Conservation (phyloP, 2,329 filamentous ascomycete genomes). For the Cercospora berteroae region DNA sequence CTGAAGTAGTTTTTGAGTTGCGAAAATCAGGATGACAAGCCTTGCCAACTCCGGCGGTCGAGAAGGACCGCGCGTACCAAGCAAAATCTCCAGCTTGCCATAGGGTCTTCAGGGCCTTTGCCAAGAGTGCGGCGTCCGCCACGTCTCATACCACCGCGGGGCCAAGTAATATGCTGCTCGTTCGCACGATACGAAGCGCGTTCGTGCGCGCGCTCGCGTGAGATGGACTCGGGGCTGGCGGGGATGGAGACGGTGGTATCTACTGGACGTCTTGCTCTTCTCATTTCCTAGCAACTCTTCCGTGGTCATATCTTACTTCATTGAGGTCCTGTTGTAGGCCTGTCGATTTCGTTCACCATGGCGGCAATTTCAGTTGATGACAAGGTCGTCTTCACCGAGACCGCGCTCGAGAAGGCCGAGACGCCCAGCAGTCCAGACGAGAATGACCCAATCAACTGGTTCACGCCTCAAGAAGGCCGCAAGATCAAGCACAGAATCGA, state of each 20-base stretch:
- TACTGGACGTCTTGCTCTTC: not conserved
- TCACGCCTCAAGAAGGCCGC: constrained; percentile 61
- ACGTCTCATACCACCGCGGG: not conserved
- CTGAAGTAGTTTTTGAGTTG: not conserved
- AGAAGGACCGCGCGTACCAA: not conserved
- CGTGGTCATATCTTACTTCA: not conserved
- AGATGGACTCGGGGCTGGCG: too few relatives aligned
- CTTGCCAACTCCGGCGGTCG: not conserved
- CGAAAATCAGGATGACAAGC: not conserved
- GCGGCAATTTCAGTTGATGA: not conserved
- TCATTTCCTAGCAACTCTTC: not conserved
- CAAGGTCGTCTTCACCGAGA: not conserved
- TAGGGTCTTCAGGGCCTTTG: not conserved
- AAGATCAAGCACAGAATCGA: constrained; percentile 59
- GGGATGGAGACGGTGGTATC: too few relatives aligned
- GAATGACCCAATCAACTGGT: constrained; percentile 38
- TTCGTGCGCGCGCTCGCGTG: not conserved
- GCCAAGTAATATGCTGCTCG: not conserved
- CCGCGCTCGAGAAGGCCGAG: constrained; percentile 4
- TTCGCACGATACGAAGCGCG: not conserved
- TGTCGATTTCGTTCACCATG: not conserved
- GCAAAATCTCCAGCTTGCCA: not conserved
- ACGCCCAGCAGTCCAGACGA: constrained; percentile 17
- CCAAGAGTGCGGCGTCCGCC: not conserved
- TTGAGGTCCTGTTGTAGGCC: not conserved